Percentiles rank a stretch among this genome's conserved stretches.
Evolutionary conservation across 1,284 basidiomycete species (phyloP).

Genomic region (Pseudozyma hubeiensis): DNA sequence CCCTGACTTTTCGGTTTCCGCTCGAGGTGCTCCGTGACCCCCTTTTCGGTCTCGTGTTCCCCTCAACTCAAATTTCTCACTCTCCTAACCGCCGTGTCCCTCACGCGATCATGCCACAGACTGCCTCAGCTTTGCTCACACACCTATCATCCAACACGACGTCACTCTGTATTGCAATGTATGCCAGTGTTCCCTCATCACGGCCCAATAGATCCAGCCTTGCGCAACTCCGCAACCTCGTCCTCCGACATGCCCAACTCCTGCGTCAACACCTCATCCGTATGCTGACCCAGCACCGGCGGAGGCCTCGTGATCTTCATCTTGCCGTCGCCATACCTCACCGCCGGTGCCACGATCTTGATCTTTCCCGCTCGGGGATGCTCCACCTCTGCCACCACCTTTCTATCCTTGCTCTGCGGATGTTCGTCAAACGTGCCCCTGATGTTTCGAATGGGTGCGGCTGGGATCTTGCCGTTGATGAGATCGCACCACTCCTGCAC

Average conservation of each 20-base stretch:
- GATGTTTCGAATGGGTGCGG: slow-evolving; percentile 82
- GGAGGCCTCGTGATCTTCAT: slow-evolving; percentile 64
- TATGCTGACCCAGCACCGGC: slow-evolving; percentile 69
- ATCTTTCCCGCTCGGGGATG: slow-evolving; percentile 80
- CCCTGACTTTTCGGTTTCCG: too few relatives aligned
- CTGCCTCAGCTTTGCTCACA: neutral
- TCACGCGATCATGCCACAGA: slow-evolving; percentile 7
- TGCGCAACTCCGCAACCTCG: slow-evolving; percentile 74
- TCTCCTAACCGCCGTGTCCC: neutral
- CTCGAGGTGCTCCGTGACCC: too few relatives aligned
- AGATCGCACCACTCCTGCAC: slow-evolving; percentile 55
- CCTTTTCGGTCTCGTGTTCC: too few relatives aligned
- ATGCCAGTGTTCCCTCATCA: slow-evolving; percentile 4
- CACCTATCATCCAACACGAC: neutral
- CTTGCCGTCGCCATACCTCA: slow-evolving; percentile 85
- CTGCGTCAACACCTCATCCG: slow-evolving; percentile 68
- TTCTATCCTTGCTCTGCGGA: slow-evolving; percentile 81
- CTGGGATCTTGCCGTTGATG: slow-evolving; percentile 57
- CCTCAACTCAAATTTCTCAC: too few relatives aligned
- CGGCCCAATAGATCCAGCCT: slow-evolving; percentile 50
- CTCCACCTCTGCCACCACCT: slow-evolving; percentile 76
- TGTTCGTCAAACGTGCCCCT: slow-evolving; percentile 84
- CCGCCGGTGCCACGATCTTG: slow-evolving; percentile 86
- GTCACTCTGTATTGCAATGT: neutral
- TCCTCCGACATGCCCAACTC: slow-evolving; percentile 78